Evolutionary conservation across 2,329 filamentous ascomycete species (phyloP), one percentile per base, ranked within the genome.

Genomic region (Nemania sp.): DNA sequence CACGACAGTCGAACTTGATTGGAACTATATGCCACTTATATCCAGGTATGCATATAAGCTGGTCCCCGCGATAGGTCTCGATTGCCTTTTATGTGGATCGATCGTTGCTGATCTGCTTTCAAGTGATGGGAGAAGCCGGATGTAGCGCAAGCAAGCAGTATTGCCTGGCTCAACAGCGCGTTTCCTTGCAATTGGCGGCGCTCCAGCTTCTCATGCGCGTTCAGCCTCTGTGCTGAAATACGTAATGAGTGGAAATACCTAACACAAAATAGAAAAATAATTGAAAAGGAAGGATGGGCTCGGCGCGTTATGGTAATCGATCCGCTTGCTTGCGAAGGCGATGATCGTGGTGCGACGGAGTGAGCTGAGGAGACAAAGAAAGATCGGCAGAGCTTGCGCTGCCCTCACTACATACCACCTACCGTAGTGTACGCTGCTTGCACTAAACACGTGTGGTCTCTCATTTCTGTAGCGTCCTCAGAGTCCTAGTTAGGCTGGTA

Each of bases 381-480:
- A 44, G 56, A 59, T 59, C 53, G 41, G 49, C 52, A 40, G 41
- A 52, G 46, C 22, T 37, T 40, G 26, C 37, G 26, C 37, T 22
- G 4, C n/a, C n/a, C n/a, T n/a, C 31, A 34, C 31, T 34, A 34
- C 31, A 34, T 34, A 36, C 33, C 17, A n/a, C n/a, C n/a, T n/a
- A n/a, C n/a, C n/a, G n/a, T n/a, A n/a, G n/a, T 6, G 26, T 28
- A 28, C 12, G 12, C 26, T 28, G 12, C 26, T 12, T 28, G 15
- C 15, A 37, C 34, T 37, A 37, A 37, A 37, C 34, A 37, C 34
- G 17, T 37, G 34, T 37, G 17, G 15, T 17, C 34, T 37, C 34
- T 19, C n/a, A 19, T n/a, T 37, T 37, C 34, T 37, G 34, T 11
- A 37, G 17, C 17, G 14, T 37, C 34, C n/a, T 37, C 22, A 11